Percentiles rank a stretch among this genome's conserved stretches.
These are phyloP conservation scores for Pleurotus ostreatus DNA, from an alignment of 768 basidiomycete genomes.

Conservation along the genomic window DNA sequence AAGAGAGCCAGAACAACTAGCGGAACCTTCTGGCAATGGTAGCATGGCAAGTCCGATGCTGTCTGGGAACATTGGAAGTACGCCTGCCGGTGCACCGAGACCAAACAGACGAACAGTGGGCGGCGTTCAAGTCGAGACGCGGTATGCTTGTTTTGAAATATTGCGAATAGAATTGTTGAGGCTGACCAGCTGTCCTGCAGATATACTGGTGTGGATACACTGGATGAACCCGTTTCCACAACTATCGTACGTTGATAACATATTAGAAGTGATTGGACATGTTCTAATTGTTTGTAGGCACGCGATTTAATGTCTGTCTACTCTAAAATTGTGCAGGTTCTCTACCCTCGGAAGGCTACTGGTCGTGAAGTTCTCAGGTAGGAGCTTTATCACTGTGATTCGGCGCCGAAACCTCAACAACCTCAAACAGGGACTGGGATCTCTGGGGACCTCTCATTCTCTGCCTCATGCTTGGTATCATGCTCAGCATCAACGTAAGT, in stretches of 20 bases:
- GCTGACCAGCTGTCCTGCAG: conserved; percentile 28
- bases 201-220: conserved; percentile 80
- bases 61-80: conserved; percentile 71
- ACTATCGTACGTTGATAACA: conserved; percentile 66
- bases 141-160: conserved; percentile 40
- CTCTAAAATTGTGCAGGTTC: conserved; percentile 87
- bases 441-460: conserved; percentile 93
- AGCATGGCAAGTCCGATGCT: conserved; percentile 33
- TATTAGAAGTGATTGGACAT: not conserved
- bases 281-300: conserved; percentile 42
- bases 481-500: conserved; percentile 80
- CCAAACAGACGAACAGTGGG: conserved; percentile 66
- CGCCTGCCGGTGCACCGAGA: conserved; percentile 33
- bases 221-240: conserved; percentile 86
- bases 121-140: conserved; percentile 85
- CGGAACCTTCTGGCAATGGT: conserved; percentile 35
- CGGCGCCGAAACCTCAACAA: not conserved
- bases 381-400: not conserved
- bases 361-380: conserved; percentile 82
- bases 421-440: conserved; percentile 81
- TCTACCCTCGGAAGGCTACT: conserved; percentile 76
- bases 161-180: not conserved
- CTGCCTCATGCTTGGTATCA: conserved; percentile 73
- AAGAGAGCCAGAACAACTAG: conserved; percentile 48
- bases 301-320: conserved; percentile 91